These are phyloP conservation scores for Yarrowia alimentaria DNA, from an alignment of 805 yeast species.

Conservation along the genomic window DNA sequence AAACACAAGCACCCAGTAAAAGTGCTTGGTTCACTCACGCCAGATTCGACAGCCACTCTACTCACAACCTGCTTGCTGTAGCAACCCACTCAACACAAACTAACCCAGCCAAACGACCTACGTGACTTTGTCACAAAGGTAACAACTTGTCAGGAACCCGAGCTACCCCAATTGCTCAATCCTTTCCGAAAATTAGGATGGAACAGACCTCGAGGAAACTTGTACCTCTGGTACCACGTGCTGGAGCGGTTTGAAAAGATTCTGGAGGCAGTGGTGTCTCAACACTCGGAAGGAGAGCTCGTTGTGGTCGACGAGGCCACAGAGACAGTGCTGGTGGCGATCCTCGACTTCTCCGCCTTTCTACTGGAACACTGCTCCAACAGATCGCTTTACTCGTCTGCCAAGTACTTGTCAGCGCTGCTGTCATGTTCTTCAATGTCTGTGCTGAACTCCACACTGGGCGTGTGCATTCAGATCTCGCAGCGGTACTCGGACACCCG, in stretches of 20 bases:
- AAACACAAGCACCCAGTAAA: too few species aligned
- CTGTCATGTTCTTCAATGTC: conserved; percentile 58
- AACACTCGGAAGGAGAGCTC: conserved; percentile 14
- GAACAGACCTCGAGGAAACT: conserved; percentile 65
- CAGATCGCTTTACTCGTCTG: conserved; percentile 64
- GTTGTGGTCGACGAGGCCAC: conserved; percentile 48
- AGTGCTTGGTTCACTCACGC: too few species aligned
- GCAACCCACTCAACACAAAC: neutral
- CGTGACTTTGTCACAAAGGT: conserved; percentile 30
- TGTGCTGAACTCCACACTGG: conserved; percentile 59
- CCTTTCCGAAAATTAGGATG: conserved; percentile 44
- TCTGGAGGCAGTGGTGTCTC: conserved; percentile 53
- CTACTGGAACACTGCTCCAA: conserved; percentile 69
- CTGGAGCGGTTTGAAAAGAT: conserved; percentile 73
- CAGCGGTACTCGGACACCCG: conserved; percentile 56
- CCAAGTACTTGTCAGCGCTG: conserved; percentile 57
- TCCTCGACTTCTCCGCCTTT: conserved; percentile 60
- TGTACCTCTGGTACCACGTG: conserved; percentile 73
- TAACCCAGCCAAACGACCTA: conserved; percentile 31
- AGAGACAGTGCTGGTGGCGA: conserved; percentile 47
- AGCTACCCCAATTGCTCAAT: conserved; percentile 45
- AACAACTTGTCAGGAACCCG: conserved; percentile 39
- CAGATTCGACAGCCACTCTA: too few species aligned
- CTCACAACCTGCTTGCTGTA: too few species aligned
- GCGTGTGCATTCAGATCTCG: conserved; percentile 57